Evolutionary conservation across 805 yeast genomes (phyloP).

Genomic region (Wickerhamiella kurtzmanii): DNA sequence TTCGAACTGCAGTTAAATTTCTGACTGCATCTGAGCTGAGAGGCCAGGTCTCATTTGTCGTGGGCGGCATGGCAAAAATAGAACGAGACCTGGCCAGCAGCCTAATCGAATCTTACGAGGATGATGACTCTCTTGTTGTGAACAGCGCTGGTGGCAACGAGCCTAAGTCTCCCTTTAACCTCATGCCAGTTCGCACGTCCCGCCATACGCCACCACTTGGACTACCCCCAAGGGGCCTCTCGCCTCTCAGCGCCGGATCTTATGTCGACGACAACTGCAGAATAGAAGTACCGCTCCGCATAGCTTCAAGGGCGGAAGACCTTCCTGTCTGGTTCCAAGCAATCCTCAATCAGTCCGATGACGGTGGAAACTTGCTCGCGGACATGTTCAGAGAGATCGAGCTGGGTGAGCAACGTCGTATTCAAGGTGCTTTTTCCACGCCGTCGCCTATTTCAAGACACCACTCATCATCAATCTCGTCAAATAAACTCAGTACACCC

Average conservation of each 20-base stretch:
- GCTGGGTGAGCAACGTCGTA: conserved; percentile 50
- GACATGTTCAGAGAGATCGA: conserved; percentile 56
- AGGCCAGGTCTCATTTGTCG: conserved; percentile 11
- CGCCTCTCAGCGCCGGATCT: conserved; percentile 10
- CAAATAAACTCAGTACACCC: not conserved
- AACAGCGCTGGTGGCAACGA: not conserved
- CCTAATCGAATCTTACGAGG: not conserved
- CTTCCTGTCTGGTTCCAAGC: conserved; percentile 45
- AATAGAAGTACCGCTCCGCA: conserved; percentile 7
- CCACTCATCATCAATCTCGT: not conserved
- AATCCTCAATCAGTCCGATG: conserved; percentile 25
- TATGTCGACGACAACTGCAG: conserved; percentile 15
- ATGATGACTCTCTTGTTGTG: not conserved
- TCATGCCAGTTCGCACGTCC: conserved; percentile 3
- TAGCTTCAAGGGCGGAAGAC: conserved; percentile 7
- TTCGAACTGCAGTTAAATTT: conserved; percentile 16
- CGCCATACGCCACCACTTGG: not conserved
- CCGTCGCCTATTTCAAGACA: not conserved
- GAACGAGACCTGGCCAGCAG: not conserved
- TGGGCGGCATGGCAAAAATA: conserved; percentile 14
- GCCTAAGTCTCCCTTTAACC: conserved; percentile 6
- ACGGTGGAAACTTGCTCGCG: conserved; percentile 31
- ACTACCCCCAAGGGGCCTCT: not conserved
- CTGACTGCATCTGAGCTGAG: conserved; percentile 6
- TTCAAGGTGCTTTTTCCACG: not conserved